Evolutionary conservation across 345 rosid genomes (phyloP).

Genomic region (Alliaria petiolata): DNA sequence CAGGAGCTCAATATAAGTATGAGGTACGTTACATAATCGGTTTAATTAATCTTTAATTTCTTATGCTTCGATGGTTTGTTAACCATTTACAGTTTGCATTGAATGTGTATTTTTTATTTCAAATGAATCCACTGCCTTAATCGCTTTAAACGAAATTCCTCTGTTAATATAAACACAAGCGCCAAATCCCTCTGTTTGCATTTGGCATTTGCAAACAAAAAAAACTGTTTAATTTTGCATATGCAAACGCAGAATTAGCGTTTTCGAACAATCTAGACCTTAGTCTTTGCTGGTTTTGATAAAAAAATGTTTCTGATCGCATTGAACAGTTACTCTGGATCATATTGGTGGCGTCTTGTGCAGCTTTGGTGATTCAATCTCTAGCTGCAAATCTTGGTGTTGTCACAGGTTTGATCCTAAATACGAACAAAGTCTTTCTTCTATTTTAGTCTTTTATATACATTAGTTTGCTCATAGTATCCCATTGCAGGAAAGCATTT

Average conservation of each 20-base stretch:
- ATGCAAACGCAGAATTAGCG: background rate
- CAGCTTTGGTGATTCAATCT: conserved; percentile 89
- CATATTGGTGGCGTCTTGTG: conserved; percentile 88
- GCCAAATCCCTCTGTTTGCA: background rate
- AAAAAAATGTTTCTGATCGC: background rate
- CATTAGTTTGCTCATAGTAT: background rate
- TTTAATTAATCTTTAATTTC: background rate
- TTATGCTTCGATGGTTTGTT: background rate
- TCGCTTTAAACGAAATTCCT: background rate
- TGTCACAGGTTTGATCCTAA: conserved; percentile 56
- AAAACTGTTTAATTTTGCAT: no score
- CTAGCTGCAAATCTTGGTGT: conserved; percentile 95
- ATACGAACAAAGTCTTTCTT: background rate
- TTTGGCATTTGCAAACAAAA: no score
- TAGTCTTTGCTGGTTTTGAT: background rate
- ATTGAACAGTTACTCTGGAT: conserved; percentile 78
- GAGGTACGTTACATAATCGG: conserved; percentile 43
- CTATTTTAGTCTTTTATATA: background rate
- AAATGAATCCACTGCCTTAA: background rate
- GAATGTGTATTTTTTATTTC: background rate
- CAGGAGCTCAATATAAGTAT: conserved; percentile 87
- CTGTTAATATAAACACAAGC: background rate
- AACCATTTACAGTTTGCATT: background rate
- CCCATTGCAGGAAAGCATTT: conserved; percentile 66
- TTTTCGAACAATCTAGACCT: background rate